Percentiles rank a stretch among this genome's conserved stretches.
phyloP scores from a whole-genome alignment of 192 early-diverging fungal genomes.

The Backusella circina region DNA sequence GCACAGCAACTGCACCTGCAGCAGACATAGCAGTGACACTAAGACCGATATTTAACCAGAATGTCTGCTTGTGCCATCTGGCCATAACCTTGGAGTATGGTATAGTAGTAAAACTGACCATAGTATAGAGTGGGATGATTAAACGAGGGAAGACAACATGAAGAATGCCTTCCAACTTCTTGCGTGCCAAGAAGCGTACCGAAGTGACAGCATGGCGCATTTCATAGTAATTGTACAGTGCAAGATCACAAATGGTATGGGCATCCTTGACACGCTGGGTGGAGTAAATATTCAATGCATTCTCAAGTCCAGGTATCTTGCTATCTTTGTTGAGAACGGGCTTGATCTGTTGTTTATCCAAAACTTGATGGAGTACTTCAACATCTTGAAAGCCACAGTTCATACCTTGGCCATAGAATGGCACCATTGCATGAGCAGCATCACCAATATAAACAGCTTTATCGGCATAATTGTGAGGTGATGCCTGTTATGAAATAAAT shows the following conservation, averaged over 20 bases:
- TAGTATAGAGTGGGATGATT: slow-evolving; percentile 91
- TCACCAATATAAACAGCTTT: slow-evolving; percentile 85
- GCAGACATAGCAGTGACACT: slow-evolving; percentile 1
- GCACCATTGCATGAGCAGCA: slow-evolving; percentile 98
- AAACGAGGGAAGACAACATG: slow-evolving; percentile 66
- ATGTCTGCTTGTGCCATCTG: slow-evolving; percentile 46
- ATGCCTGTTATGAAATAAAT: background rate
- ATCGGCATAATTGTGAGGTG: slow-evolving; percentile 82
- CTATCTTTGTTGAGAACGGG: slow-evolving; percentile 9
- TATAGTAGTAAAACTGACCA: slow-evolving; percentile 90
- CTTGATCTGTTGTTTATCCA: slow-evolving; percentile 52
- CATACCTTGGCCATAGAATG: slow-evolving; percentile 98
- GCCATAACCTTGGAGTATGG: slow-evolving; percentile 74
- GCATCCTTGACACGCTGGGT: slow-evolving; percentile 66
- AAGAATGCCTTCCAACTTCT: slow-evolving; percentile 72
- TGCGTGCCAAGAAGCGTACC: slow-evolving; percentile 70
- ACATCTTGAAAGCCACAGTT: slow-evolving; percentile 98
- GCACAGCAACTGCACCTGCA: background rate
- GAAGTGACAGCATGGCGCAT: slow-evolving; percentile 86
- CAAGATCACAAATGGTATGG: slow-evolving; percentile 88
- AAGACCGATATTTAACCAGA: slow-evolving; percentile 42
- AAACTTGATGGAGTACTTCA: slow-evolving; percentile 53
- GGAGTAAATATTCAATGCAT: slow-evolving; percentile 75
- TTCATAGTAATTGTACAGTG: slow-evolving; percentile 92
- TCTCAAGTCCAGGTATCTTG: slow-evolving; percentile 34